These are phyloP conservation scores for Hanseniaspora guilliermondii DNA, from an alignment of 805 yeast genomes.

Conservation along the genomic window DNA sequence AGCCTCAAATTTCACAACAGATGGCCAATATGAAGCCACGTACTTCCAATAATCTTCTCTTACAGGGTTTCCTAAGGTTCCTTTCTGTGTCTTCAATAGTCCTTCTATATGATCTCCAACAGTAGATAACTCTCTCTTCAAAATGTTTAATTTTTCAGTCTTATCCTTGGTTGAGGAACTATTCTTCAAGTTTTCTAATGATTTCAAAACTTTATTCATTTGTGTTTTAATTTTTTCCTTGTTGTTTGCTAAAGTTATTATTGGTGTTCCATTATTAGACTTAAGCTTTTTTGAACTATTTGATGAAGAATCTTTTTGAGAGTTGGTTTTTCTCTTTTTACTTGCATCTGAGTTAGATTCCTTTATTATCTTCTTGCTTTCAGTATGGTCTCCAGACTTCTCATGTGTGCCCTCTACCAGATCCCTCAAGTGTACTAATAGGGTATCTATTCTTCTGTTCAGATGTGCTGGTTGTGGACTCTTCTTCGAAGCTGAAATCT, in stretches of 20 bases:
- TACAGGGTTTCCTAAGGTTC: slow-evolving; percentile 20
- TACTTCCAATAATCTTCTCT: slow-evolving; percentile 48
- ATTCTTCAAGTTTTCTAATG: slow-evolving; percentile 51
- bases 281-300: not conserved
- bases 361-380: not conserved
- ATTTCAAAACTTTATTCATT: slow-evolving; percentile 54
- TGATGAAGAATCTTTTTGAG: not conserved
- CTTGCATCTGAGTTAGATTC: not conserved
- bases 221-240: slow-evolving; percentile 16
- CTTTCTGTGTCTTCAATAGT: slow-evolving; percentile 27
- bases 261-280: not conserved
- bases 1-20: slow-evolving; percentile 59
- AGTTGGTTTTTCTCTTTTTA: not conserved
- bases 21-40: slow-evolving; percentile 81
- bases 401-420: not conserved
- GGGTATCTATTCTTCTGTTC: slow-evolving; percentile 80
- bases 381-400: not conserved
- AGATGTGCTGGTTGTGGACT: slow-evolving; percentile 55
- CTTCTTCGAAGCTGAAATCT: not conserved
- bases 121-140: slow-evolving; percentile 53
- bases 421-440: slow-evolving; percentile 45
- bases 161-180: slow-evolving; percentile 66
- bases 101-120: slow-evolving; percentile 56
- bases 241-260: not conserved
- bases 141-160: slow-evolving; percentile 61